Evolutionary conservation across 805 yeast genomes (phyloP).

Genomic region (Candida tammaniensis): DNA sequence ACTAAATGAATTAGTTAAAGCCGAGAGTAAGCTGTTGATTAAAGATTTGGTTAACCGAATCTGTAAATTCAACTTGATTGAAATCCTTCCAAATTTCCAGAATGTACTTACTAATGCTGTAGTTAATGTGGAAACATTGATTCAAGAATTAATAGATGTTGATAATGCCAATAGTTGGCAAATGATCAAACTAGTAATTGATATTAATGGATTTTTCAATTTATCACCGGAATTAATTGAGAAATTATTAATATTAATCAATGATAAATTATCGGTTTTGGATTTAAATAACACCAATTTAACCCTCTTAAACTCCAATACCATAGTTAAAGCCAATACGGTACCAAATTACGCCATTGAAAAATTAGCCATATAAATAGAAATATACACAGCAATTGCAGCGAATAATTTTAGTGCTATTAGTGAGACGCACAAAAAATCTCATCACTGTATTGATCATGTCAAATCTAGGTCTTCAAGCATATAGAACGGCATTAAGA

Average conservation of each 20-base stretch:
- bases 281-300: conserved; percentile 42
- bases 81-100: conserved; percentile 42
- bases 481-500: conserved; percentile 65
- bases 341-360: conserved; percentile 58
- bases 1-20: conserved; percentile 20
- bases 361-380: conserved; percentile 19
- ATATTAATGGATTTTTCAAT: conserved; percentile 69
- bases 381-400: too few relatives aligned
- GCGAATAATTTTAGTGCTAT: too few relatives aligned
- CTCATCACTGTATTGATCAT: too few relatives aligned
- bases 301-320: conserved; percentile 36
- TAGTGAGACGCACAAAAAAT: too few relatives aligned
- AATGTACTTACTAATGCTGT: neutral
- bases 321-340: conserved; percentile 29
- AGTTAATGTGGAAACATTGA: conserved; percentile 35
- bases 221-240: conserved; percentile 51
- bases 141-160: conserved; percentile 29
- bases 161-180: conserved; percentile 56
- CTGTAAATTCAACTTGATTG: conserved; percentile 54
- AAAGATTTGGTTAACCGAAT: conserved; percentile 66
- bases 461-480: too few relatives aligned
- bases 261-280: conserved; percentile 44
- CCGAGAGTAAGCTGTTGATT: conserved; percentile 46
- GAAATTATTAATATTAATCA: conserved; percentile 43
- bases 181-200: conserved; percentile 62